Percentiles rank a stretch among this genome's conserved stretches.
Conservation (phyloP, 495 filamentous ascomycete species). For the Penicillium coffeae region DNA sequence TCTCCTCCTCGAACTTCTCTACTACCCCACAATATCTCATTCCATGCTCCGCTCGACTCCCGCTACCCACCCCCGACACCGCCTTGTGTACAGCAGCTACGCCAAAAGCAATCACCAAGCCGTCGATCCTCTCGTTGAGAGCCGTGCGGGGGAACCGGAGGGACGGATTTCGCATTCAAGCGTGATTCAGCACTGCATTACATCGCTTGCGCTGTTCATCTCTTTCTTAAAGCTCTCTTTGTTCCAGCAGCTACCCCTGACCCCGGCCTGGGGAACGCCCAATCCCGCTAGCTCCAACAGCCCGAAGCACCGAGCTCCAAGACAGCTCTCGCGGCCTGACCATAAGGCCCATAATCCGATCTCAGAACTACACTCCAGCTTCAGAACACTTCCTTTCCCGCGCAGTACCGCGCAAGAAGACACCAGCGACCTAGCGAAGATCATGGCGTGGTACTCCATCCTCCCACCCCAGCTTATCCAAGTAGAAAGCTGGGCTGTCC, state of each 20-base stretch:
- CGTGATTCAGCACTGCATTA: neutral
- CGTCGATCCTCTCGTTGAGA: neutral
- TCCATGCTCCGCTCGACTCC: neutral
- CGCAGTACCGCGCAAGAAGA: no score
- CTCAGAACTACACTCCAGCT: no score
- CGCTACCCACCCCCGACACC: neutral
- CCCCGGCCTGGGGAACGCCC: no score
- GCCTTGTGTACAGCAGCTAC: neutral
- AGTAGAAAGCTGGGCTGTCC: constrained; percentile 60
- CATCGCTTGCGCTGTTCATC: neutral
- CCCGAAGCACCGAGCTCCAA: neutral
- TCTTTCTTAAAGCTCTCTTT: neutral
- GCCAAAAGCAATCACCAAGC: neutral
- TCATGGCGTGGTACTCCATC: constrained; percentile 65
- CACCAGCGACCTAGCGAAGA: neutral
- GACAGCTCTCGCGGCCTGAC: neutral
- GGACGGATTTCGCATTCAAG: neutral
- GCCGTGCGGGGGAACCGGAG: neutral
- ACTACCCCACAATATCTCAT: neutral
- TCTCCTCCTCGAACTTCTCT: neutral
- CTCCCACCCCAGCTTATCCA: constrained; percentile 52
- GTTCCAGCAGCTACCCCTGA: no score
- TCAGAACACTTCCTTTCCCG: no score
- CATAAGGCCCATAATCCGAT: no score
- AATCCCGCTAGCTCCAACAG: neutral